phyloP scores from a whole-genome alignment of 352 stramenopile genomes.

The Pelagophyceae sp. region DNA sequence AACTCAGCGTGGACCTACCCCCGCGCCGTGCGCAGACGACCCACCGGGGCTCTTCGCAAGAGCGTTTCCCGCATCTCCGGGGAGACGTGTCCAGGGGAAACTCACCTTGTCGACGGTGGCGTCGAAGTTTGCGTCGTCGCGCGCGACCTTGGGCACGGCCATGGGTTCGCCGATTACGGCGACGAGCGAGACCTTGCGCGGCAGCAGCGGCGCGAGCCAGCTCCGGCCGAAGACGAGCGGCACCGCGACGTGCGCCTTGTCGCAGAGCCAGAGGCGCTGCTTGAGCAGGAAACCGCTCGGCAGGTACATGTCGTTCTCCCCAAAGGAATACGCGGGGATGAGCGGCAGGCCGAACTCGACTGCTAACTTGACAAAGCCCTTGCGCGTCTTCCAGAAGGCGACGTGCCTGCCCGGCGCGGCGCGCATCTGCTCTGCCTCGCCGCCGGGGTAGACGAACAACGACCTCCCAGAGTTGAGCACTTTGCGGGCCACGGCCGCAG shows the following conservation, averaged over 20 bases:
- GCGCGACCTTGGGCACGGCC: not conserved
- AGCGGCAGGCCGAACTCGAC: constrained; percentile 29
- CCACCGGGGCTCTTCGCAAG: too few species aligned
- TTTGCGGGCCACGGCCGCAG: constrained; percentile 25
- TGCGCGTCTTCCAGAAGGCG: constrained; percentile 38
- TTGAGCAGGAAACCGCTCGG: not conserved
- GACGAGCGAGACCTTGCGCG: not conserved
- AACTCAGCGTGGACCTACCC: not conserved
- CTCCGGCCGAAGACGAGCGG: not conserved
- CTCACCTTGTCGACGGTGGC: not conserved
- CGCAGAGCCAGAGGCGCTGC: not conserved
- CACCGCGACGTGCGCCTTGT: not conserved
- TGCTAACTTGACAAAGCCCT: constrained; percentile 44
- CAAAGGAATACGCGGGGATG: constrained; percentile 17
- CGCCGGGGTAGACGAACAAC: constrained; percentile 39
- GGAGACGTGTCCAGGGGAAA: too few species aligned
- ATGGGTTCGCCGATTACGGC: not conserved
- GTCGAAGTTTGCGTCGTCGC: not conserved
- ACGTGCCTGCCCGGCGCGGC: constrained; percentile 35
- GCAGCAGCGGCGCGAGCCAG: not conserved
- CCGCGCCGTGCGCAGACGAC: too few species aligned
- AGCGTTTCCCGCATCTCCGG: too few species aligned
- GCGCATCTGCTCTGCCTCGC: constrained; percentile 40
- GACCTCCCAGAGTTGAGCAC: constrained; percentile 28
- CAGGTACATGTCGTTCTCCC: not conserved